A percentile compares a stretch with the other conserved stretches of the same genome.
Evolutionary conservation across 2,329 filamentous ascomycete genomes (phyloP).

Genomic region (Cladosporium cucumerinum): DNA sequence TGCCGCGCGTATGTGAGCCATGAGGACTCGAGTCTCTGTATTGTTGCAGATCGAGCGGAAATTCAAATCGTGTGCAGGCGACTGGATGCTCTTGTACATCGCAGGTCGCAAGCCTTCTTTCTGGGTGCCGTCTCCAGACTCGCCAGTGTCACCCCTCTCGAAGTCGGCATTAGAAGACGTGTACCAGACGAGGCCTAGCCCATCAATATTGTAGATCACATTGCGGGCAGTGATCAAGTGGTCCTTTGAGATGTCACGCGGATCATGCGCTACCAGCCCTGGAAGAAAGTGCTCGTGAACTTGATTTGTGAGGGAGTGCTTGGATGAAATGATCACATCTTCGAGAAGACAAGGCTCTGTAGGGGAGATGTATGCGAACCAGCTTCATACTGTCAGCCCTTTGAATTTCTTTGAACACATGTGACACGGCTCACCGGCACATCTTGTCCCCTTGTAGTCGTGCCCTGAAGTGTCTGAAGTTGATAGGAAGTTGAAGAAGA

Average conservation of each 20-base stretch:
- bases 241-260: conserved; percentile 41
- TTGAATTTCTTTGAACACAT: background rate
- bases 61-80: conserved; percentile 53
- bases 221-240: conserved; percentile 49
- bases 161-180: conserved; percentile 45
- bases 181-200: conserved; percentile 55
- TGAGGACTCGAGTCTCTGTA: conserved; percentile 48
- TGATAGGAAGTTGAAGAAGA: background rate
- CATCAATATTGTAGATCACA: conserved; percentile 54
- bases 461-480: background rate
- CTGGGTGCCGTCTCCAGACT: conserved; percentile 28
- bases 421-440: conserved; percentile 30
- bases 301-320: conserved; percentile 45
- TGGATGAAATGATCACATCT: conserved; percentile 51
- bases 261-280: conserved; percentile 49
- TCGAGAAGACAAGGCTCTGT: conserved; percentile 53
- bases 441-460: conserved; percentile 19
- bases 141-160: conserved; percentile 29
- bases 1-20: conserved; percentile 54
- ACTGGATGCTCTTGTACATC: conserved; percentile 52
- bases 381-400: conserved; percentile 42
- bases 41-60: conserved; percentile 52
- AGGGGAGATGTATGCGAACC: conserved; percentile 55
- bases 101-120: conserved; percentile 44
- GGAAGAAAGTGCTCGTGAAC: conserved; percentile 54